Base-by-base conservation (phyloP, 495 filamentous ascomycete genomes). In the Annulohypoxylon moriforme region DNA sequence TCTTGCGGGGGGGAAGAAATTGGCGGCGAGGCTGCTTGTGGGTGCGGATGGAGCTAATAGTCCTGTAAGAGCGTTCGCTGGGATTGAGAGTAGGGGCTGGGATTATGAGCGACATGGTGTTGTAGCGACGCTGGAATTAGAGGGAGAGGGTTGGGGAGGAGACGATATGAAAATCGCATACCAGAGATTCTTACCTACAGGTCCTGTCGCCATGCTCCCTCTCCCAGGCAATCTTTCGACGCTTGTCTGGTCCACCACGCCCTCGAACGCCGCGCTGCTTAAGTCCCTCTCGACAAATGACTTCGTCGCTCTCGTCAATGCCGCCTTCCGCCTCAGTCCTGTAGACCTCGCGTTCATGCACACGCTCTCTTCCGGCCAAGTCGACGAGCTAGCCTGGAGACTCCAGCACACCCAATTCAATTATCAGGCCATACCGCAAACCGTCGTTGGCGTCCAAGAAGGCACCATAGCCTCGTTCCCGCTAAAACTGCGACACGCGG, bases 31-130 rank as follows among this genome's bases (percentile, higher is more conserved):
- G 27, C 85, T 99, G 2, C 86, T 99, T 4, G 89, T 99, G 13
- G 96, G 96, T 5, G 96, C 96, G 13, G 96, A 99, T 75, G 96
- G 96, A 10, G 91, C 93, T 16, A 97, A 97, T 78, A 96, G 93
- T 77, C 96, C 96, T 16, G 96, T 98, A 13, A 90, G 96, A 46
- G 87, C 87, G 2, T 99, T 97, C 76, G 93, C 95, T 6, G 91
- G 90, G 36, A 98, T 98, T 72, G 80, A 89, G 53, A 91, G 90
- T 29, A 84, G 89, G 2, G 96, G 96, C 20, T 99, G 94, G 93
- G 96, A 98, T 78, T 99, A 98, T 82, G 86, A 88, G 53, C 87
- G 93, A 20, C 91, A 97, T 77, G 96, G 96, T 16, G 86, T 98
- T 8, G 96, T 99, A 13, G 96, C 96, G 67, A 96, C 94, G 0